Evolutionary conservation across 78 protist genomes (phyloP).

Genomic region (Protostelium mycophagum): DNA sequence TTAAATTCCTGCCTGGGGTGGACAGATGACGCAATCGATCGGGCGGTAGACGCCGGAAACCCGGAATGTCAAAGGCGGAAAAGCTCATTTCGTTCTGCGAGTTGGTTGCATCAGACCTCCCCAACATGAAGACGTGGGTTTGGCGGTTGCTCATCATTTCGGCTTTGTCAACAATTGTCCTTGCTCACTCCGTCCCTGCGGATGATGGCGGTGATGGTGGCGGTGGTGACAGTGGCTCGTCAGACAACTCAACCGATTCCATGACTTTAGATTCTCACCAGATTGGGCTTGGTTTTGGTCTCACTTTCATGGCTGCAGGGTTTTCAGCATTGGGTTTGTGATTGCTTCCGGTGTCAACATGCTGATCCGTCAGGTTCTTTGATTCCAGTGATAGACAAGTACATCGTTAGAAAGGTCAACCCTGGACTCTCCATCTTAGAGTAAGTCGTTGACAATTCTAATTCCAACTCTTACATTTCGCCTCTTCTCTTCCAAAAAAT

Average conservation of each 20-base stretch:
- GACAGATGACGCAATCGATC: too few relatives aligned
- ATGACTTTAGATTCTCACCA: background rate
- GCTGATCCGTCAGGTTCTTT: background rate
- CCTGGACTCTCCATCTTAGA: background rate
- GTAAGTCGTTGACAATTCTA: background rate
- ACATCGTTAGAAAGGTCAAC: background rate
- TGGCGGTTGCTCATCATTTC: too few relatives aligned
- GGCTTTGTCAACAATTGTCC: too few relatives aligned
- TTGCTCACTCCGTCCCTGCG: too few relatives aligned
- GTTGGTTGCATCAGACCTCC: too few relatives aligned
- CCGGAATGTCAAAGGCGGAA: too few relatives aligned
- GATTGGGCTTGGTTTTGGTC: background rate
- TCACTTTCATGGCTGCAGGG: background rate
- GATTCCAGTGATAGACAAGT: background rate
- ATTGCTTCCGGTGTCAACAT: background rate
- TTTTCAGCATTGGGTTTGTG: background rate
- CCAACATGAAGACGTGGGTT: too few relatives aligned
- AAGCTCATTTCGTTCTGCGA: too few relatives aligned
- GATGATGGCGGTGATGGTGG: background rate
- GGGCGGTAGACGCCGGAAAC: too few relatives aligned
- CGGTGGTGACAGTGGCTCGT: background rate
- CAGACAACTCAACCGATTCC: background rate
- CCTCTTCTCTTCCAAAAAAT: too few relatives aligned
- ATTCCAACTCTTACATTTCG: background rate
- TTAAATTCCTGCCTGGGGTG: too few relatives aligned